Evolutionary conservation across 495 filamentous ascomycete genomes (phyloP).

Genomic region (Aspergillus ostianus): DNA sequence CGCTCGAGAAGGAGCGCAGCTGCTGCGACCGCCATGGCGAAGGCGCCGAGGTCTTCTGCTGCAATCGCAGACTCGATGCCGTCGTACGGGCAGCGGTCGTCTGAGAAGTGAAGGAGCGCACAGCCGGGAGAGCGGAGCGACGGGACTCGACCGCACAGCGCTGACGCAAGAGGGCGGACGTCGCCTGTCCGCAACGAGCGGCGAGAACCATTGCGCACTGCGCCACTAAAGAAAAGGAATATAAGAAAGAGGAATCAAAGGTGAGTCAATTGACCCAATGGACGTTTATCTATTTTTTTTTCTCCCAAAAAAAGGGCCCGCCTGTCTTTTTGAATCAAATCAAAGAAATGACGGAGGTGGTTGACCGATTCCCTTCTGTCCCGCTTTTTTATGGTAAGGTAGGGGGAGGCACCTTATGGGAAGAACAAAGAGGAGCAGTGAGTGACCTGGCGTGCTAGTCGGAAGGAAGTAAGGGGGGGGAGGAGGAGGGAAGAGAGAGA

Average conservation of each 20-base stretch:
- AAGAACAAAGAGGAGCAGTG: constrained; percentile 1
- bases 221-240: constrained; percentile 21
- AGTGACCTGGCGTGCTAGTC: constrained; percentile 1
- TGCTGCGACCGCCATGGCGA: constrained; percentile 43
- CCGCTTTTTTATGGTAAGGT: constrained; percentile 24
- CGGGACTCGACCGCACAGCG: constrained; percentile 43
- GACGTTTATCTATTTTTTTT: constrained; percentile 11
- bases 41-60: constrained; percentile 31
- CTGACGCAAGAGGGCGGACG: constrained; percentile 44
- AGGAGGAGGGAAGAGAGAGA: constrained; percentile 13
- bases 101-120: constrained; percentile 44
- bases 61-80: constrained; percentile 38
- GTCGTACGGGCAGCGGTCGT: constrained; percentile 31
- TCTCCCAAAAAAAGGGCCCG: constrained; percentile 8
- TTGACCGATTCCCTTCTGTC: constrained; percentile 17
- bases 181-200: constrained; percentile 50
- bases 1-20: constrained; percentile 46
- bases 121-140: constrained; percentile 34
- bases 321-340: constrained; percentile 1
- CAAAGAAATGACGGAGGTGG: neutral
- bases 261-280: constrained; percentile 17
- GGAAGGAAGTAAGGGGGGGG: constrained; percentile 8
- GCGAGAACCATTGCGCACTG: constrained; percentile 50
- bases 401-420: constrained; percentile 9
- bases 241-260: constrained; percentile 11